These are phyloP conservation scores for Durusdinium trenchii DNA, from an alignment of 73 alveolate genomes.

Conservation along the genomic window DNA sequence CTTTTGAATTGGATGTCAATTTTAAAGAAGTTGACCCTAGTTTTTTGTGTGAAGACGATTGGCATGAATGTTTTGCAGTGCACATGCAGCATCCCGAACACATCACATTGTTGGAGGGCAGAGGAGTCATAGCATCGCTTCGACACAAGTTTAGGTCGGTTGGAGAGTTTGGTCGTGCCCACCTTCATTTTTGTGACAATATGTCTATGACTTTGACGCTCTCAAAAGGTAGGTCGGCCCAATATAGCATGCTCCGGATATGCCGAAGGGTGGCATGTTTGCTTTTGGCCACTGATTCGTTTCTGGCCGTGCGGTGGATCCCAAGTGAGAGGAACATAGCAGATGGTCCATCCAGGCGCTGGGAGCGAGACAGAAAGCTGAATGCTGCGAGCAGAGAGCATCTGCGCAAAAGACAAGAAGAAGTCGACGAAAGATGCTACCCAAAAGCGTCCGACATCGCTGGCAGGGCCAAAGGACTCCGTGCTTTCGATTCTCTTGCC, in stretches of 20 bases:
- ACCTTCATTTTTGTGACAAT: neutral
- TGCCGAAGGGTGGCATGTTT: conserved; percentile 32
- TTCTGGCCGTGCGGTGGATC: neutral
- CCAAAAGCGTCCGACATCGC: too few relatives aligned
- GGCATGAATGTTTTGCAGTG: neutral
- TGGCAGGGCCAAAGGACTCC: neutral
- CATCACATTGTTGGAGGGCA: neutral
- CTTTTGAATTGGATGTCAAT: too few relatives aligned
- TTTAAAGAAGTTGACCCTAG: neutral
- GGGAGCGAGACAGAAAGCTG: neutral
- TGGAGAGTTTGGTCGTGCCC: neutral
- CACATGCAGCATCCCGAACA: neutral
- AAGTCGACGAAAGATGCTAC: neutral
- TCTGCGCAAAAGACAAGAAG: neutral
- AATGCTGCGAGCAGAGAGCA: neutral
- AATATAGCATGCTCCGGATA: neutral
- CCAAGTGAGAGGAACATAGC: conserved; percentile 41
- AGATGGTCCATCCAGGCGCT: neutral
- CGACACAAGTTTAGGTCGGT: neutral
- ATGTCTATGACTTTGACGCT: neutral
- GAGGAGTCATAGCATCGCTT: neutral
- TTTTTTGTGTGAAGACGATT: neutral
- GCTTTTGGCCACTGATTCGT: neutral
- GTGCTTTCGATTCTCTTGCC: neutral
- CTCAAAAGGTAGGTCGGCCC: neutral